Conservation (phyloP, 2,329 filamentous ascomycete genomes). For the Aspergillus hiratsukae region DNA sequence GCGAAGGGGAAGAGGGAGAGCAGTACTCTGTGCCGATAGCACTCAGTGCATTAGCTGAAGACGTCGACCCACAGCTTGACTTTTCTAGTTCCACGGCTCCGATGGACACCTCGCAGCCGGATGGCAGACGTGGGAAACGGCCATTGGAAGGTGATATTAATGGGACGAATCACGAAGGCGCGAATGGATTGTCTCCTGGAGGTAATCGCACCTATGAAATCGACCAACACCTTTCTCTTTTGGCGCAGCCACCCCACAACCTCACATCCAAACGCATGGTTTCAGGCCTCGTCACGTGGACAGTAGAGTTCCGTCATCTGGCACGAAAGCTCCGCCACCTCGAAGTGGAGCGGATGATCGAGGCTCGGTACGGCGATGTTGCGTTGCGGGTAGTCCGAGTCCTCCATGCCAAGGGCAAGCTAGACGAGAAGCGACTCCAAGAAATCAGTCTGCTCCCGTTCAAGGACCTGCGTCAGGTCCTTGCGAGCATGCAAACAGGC, state of each 20-base stretch:
- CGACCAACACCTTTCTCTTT: conserved; percentile 47
- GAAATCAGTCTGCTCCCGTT: conserved; percentile 78
- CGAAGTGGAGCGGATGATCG: conserved; percentile 78
- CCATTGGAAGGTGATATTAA: conserved; percentile 28
- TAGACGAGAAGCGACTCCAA: conserved; percentile 89
- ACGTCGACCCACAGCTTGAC: conserved; percentile 36
- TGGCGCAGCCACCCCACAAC: conserved; percentile 38
- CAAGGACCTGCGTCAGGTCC: conserved; percentile 75
- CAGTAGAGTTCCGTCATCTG: conserved; percentile 73
- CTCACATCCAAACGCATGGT: conserved; percentile 34
- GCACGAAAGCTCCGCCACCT: conserved; percentile 65
- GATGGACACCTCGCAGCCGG: conserved; percentile 20
- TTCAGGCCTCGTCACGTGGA: conserved; percentile 67
- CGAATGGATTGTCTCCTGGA: conserved; percentile 22
- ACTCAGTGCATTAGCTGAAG: conserved; percentile 30
- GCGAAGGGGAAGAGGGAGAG: conserved; percentile 40
- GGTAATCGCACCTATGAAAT: conserved; percentile 31
- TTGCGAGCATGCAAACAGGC: conserved; percentile 78
- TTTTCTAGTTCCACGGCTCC: conserved; percentile 35
- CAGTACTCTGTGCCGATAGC: conserved; percentile 35
- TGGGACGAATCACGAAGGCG: conserved; percentile 49
- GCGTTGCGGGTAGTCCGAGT: conserved; percentile 82
- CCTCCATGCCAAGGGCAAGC: conserved; percentile 77
- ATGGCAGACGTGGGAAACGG: conserved; percentile 29
- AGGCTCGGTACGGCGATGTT: conserved; percentile 68